Evolutionary conservation across 352 stramenopile genomes (phyloP), one percentile per base, ranked within the genome.

Genomic region (Phytophthora constricta): DNA sequence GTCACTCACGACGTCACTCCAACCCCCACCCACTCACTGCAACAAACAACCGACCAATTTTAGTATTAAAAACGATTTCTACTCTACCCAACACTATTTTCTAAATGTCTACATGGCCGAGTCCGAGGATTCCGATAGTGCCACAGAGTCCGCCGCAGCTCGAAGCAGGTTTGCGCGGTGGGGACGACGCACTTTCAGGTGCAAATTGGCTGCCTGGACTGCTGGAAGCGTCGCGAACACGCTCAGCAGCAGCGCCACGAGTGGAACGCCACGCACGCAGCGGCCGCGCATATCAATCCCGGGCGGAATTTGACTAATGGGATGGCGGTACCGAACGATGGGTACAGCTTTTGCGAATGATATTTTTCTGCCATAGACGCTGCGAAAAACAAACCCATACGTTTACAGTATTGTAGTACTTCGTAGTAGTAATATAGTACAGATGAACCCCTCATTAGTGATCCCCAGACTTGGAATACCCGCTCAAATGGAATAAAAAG

Each of bases 1-100:
- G 19, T 77, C 43, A 7, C 55, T 58, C 69, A 77, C 13, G 50
- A 68, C 16, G 48, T 66, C 42, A 59, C 19, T 2, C 42, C 42
- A 39, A 47, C 25, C n/a, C 37, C 51, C 13, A 51, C 39, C 56
- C 48, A 70, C 37, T 74, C 61, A 25, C 66, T 74, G 22, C 45
- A 62, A 64, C 25, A 50, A 1, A 52, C 10, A 23, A 47, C 4
- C 9, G 7, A 23, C 19, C 22, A 23, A 23, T 47, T 22, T 47
- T 23, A 8, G 41, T 23, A 23, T 47, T 47, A 10, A 47, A 47
- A 10, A 20, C 4, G 19, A 42, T 4, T 16, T 5, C 10, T 16
- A 4, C 3, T 13, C 4, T 17, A 16, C n/a, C 2, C n/a, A 42
- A 42, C 10, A 13, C 34, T 42, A 42, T 4, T 42, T 42, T 42